Evolutionary conservation across 2,329 filamentous ascomycete species (phyloP), one percentile per base, ranked within the genome.

Genomic region (Epichloe bromicola): DNA sequence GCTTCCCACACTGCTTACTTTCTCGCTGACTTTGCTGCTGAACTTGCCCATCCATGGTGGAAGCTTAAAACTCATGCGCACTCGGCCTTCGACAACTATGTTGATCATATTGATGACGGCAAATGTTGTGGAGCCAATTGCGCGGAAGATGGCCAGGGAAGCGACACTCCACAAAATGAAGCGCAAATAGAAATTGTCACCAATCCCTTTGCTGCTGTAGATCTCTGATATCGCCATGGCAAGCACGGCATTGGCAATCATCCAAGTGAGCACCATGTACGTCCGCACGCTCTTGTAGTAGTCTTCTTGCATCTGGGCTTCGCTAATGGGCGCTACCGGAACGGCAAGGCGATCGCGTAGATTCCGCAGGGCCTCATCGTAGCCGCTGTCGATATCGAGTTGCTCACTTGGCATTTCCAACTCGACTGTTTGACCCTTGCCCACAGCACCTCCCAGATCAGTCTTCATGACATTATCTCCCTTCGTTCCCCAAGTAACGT

Each of bases 401-500:
- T 98, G 93, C 66, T 98, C 94, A 2, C 83, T 88, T 0, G 94
- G 93, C 90, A 98, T 98, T 63, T 98, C 93, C 5, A 98, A 76
- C 66, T 96, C 88, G 60, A 98, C 93, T 0, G 85, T 88, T 53
- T 83, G 78, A 51, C 85, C 86, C 57, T 86, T 83, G 47, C 83
- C 83, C 6, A 86, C 80, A 12, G 94, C 93, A 5, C 86, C 82
- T 51, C 93, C 93, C 1, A 98, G 81, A 64, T 98, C 94, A 7
- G 86, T 96, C 67, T 88, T 85, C 61, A 93, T 84, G 37, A 95
- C 82, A 67, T 98, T 98, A 75, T 98, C 93, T 52, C 93, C 71
- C 71, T 98, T 98, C 44, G 93, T 98, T 43, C 93, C 93, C 93
- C 93, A 98, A 0, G 90, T 95, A 19, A 98, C 89, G 65, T 98